A percentile compares a stretch with the other conserved stretches of the same genome.
phyloP scores from a whole-genome alignment of 805 yeast species.

The Nakazawaea holstii region DNA sequence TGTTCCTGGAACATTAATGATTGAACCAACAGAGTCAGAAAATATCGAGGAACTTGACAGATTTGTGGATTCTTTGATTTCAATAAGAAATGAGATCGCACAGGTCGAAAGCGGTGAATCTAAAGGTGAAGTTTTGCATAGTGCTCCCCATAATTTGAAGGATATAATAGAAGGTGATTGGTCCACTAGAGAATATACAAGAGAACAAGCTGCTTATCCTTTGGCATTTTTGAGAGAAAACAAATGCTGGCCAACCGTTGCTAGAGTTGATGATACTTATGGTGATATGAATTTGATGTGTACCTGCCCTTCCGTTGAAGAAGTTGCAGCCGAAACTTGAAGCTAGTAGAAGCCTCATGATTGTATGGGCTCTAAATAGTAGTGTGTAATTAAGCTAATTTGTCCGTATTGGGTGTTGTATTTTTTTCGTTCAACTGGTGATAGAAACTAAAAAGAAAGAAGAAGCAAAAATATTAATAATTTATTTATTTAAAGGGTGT shows the following conservation, averaged over 20 bases:
- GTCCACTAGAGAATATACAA: conserved; percentile 80
- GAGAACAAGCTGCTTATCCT: conserved; percentile 94
- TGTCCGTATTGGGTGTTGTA: not conserved
- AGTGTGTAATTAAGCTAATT: not conserved
- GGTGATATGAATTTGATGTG: conserved; percentile 92
- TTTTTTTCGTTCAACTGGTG: not conserved
- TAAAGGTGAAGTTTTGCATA: conserved; percentile 67
- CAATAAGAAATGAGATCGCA: conserved; percentile 78
- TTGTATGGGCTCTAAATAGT: not conserved
- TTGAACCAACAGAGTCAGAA: conserved; percentile 97
- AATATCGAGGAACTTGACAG: conserved; percentile 83
- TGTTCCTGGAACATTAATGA: conserved; percentile 94
- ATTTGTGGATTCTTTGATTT: conserved; percentile 80
- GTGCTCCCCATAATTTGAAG: conserved; percentile 86
- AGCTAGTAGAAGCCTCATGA: not conserved
- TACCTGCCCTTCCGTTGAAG: conserved; percentile 87
- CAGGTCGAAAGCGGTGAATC: conserved; percentile 62
- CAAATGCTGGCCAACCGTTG: conserved; percentile 94
- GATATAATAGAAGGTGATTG: conserved; percentile 76
- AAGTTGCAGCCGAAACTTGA: conserved; percentile 36
- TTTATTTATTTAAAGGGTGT: not conserved
- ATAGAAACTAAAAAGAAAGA: not conserved
- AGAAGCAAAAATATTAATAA: not conserved
- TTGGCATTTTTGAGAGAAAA: conserved; percentile 61
- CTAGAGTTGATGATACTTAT: conserved; percentile 89